These are phyloP conservation scores for Aspergillus sp. DNA, from an alignment of 2,329 filamentous ascomycete genomes.

Conservation along the genomic window DNA sequence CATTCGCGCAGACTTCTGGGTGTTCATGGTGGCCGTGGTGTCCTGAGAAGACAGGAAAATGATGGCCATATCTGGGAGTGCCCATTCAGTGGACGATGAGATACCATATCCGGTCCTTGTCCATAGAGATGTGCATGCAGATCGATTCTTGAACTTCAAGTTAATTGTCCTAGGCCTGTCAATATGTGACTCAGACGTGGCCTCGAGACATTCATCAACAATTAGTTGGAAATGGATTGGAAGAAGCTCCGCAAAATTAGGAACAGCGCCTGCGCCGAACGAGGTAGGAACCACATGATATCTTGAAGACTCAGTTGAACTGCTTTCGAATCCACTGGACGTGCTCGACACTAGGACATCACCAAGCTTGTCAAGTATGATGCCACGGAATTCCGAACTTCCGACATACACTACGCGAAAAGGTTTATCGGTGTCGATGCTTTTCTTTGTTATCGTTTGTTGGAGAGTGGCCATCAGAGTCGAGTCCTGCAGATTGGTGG, in stretches of 20 bases:
- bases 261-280: slow-evolving; percentile 44
- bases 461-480: slow-evolving; percentile 42
- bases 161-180: slow-evolving; percentile 33
- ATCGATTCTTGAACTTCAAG: slow-evolving; percentile 41
- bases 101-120: slow-evolving; percentile 38
- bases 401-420: slow-evolving; percentile 48
- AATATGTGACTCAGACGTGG: slow-evolving; percentile 25
- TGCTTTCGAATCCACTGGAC: slow-evolving; percentile 30
- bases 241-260: slow-evolving; percentile 50
- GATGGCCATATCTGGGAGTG: slow-evolving; percentile 47
- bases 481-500: slow-evolving; percentile 28
- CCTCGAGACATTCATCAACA: slow-evolving; percentile 47
- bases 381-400: slow-evolving; percentile 37
- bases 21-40: slow-evolving; percentile 24
- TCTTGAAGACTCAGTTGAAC: slow-evolving; percentile 42
- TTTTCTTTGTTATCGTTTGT: slow-evolving; percentile 44
- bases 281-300: slow-evolving; percentile 51
- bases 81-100: slow-evolving; percentile 42
- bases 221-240: slow-evolving; percentile 48
- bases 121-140: slow-evolving; percentile 39
- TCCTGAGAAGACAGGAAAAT: slow-evolving; percentile 44
- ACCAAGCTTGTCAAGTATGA: slow-evolving; percentile 48
- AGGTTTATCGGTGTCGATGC: slow-evolving; percentile 42
- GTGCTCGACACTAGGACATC: slow-evolving; percentile 47
- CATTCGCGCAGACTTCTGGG: slow-evolving; percentile 33